Evolutionary conservation across 176 grass and related monocot species (phyloP), one percentile per base, ranked within the genome.

Genomic region (maize (Zea mays)): DNA sequence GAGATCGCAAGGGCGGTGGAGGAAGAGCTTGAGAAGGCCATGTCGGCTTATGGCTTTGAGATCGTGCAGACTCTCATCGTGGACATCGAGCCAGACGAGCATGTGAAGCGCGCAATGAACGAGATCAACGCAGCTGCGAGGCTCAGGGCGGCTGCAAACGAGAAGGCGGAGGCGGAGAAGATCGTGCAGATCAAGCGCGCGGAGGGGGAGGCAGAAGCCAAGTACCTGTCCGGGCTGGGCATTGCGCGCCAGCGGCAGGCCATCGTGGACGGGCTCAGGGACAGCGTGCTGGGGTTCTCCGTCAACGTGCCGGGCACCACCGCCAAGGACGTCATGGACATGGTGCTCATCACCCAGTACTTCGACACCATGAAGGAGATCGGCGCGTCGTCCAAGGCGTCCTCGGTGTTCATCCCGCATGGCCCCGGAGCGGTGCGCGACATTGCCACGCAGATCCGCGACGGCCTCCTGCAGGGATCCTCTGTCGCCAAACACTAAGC

Each of bases 81-180:
- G 14, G 93, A 97, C 84, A 97, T 97, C 10, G 93, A 97, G 62
- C 93, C 90, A 49, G 93, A 93, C 1, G 90, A 82, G 37, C 89
- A 90, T n/a, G 93, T 92, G 19, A 91, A 91, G 40, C 79, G 86
- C 12, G 82, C 89, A 5, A 96, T 96, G 93, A 96, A 92, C 48
- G 93, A 96, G 88, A 96, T 96, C 20, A 93, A 97, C 20, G 90
- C 90, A 91, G 90, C 93, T 85, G 90, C 93, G 16, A 91, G 93
- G 84, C 27, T 89, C 65, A 87, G 93, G 80, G 5, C 85, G 42
- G 90, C 93, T 0, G 93, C 93, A 7, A 97, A 93, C 62, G 90
- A 93, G 70, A 93, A 87, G 82, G 93, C 90, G 0, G 93, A 97
- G 79, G 93, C 93, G 0, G 93, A 91, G 85, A 97, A 97, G 85